phyloP scores from a whole-genome alignment of 768 basidiomycete genomes.

The Leucosporidium yakuticum region DNA sequence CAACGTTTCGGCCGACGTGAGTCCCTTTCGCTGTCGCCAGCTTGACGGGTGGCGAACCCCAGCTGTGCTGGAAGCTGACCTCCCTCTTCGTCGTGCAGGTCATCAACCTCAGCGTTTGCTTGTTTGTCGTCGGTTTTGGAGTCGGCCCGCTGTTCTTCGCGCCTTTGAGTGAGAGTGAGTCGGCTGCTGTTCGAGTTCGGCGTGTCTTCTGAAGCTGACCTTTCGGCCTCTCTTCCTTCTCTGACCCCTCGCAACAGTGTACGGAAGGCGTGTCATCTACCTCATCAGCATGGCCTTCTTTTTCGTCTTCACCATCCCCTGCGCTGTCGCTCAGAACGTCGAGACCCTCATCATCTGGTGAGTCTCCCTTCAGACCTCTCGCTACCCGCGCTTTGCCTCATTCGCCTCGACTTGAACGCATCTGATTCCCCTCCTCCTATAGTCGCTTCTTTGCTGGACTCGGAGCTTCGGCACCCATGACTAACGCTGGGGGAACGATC shows the following conservation, averaged over 20 bases:
- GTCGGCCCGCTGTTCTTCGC: slow-evolving; percentile 43
- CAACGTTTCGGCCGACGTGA: slow-evolving; percentile 22
- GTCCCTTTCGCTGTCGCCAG: too few species aligned
- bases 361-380: too few species aligned
- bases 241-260: too few species aligned
- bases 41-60: too few species aligned
- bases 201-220: background rate
- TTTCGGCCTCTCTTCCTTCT: too few species aligned
- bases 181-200: background rate
- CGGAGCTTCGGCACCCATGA: slow-evolving; percentile 40
- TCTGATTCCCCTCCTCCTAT: too few species aligned
- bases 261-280: slow-evolving; percentile 40
- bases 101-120: slow-evolving; percentile 7
- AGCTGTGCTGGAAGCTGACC: too few species aligned
- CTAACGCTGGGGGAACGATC: slow-evolving; percentile 38
- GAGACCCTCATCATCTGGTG: slow-evolving; percentile 38
- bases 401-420: too few species aligned
- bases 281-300: slow-evolving; percentile 38
- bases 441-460: slow-evolving; percentile 41
- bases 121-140: slow-evolving; percentile 39
- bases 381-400: too few species aligned
- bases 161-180: slow-evolving; percentile 30
- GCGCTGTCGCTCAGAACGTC: slow-evolving; percentile 40
- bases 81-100: slow-evolving; percentile 5
- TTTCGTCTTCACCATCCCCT: slow-evolving; percentile 43